A percentile compares a stretch with the other conserved stretches of the same genome.
Conservation (phyloP, 163 green algal species). For the Smithsoniella earleae region DNA sequence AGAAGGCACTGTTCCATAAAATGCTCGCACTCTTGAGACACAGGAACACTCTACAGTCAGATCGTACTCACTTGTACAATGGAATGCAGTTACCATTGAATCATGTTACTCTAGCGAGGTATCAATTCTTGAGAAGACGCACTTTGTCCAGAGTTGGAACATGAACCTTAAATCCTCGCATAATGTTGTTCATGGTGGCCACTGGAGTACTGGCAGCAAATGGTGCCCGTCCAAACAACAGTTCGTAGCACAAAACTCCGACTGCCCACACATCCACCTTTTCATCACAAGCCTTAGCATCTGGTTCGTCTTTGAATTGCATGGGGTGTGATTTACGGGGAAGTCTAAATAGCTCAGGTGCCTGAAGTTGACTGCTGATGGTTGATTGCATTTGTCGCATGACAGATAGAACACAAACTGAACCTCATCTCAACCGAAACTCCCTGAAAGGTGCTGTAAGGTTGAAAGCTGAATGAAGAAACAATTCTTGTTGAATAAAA, state of each 20-base stretch:
- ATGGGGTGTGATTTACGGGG: neutral
- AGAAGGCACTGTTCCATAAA: neutral
- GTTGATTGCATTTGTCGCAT: neutral
- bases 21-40: neutral
- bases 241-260: neutral
- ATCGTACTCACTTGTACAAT: neutral
- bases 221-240: neutral
- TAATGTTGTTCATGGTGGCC: neutral
- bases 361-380: neutral
- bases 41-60: neutral
- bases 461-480: too few relatives aligned
- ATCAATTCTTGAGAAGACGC: neutral
- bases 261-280: conserved; percentile 26
- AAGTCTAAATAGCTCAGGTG: conserved; percentile 7
- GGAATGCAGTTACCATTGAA: neutral
- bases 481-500: too few relatives aligned
- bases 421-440: too few relatives aligned
- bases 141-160: neutral
- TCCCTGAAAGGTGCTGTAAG: too few relatives aligned
- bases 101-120: too few relatives aligned
- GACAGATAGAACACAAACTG: neutral
- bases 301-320: conserved; percentile 16
- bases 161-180: neutral
- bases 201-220: neutral
- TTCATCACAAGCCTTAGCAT: neutral